These are phyloP conservation scores for Thuidium tamariscinum DNA, from an alignment of 225 moss, liverwort and hornwort genomes.

Conservation along the genomic window DNA sequence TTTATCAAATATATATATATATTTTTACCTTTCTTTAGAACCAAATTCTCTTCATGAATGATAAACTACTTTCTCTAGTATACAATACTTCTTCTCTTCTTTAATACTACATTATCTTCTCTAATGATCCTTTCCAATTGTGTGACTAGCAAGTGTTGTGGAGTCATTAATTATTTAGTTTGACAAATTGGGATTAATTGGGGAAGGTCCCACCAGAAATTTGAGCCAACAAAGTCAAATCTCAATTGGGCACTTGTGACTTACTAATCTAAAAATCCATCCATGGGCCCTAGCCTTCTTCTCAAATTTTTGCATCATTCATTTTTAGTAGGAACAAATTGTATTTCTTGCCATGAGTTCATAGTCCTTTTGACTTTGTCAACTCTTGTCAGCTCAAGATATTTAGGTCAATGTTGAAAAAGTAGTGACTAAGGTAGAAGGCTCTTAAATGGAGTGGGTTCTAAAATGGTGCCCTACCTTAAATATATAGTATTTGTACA, in stretches of 20 bases:
- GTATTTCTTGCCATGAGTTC: rapidly evolving
- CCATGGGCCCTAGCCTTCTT: too few relatives aligned
- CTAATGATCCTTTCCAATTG: rapidly evolving
- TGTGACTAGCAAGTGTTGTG: rapidly evolving
- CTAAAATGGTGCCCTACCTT: too few relatives aligned
- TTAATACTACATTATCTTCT: neutral
- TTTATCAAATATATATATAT: too few relatives aligned
- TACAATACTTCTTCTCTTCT: neutral
- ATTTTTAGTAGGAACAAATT: neutral
- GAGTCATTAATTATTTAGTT: rapidly evolving
- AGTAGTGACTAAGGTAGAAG: too few relatives aligned
- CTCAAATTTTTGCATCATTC: neutral
- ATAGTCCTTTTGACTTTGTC: rapidly evolving
- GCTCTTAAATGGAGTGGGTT: too few relatives aligned
- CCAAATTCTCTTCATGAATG: too few relatives aligned
- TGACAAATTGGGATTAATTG: neutral
- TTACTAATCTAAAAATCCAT: neutral
- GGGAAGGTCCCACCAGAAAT: rapidly evolving
- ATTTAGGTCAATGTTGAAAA: neutral
- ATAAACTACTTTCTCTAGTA: neutral
- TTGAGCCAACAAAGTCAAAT: rapidly evolving
- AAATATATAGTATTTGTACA: too few relatives aligned
- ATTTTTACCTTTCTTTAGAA: too few relatives aligned
- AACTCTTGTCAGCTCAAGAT: rapidly evolving
- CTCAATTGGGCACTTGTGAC: rapidly evolving